Conservation (phyloP, 225 moss, liverwort and hornwort species). For the Marchantia polymorpha region DNA sequence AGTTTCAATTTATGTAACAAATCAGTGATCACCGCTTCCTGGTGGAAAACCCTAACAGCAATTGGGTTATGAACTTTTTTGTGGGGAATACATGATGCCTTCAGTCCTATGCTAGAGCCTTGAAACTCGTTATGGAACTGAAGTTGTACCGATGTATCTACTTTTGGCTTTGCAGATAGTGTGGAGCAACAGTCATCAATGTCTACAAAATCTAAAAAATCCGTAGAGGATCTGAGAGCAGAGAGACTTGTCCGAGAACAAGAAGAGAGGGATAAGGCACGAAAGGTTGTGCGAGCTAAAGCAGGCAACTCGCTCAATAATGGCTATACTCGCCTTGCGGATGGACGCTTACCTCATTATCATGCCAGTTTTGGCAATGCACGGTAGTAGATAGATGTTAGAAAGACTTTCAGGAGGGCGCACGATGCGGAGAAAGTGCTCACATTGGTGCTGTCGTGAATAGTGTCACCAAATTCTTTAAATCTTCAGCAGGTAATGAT, state of each 20-base stretch:
- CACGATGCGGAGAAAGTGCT: background rate
- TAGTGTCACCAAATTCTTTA: too few relatives aligned
- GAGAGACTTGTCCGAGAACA: slow-evolving; percentile 81
- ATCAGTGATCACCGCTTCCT: too few relatives aligned
- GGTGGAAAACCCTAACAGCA: too few relatives aligned
- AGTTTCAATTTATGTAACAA: too few relatives aligned
- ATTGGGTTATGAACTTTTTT: too few relatives aligned
- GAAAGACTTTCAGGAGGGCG: background rate
- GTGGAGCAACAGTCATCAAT: slow-evolving; percentile 7
- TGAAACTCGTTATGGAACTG: too few relatives aligned
- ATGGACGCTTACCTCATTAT: slow-evolving; percentile 63
- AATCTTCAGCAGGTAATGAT: too few relatives aligned
- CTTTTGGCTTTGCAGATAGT: slow-evolving; percentile 12
- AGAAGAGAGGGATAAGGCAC: slow-evolving; percentile 68
- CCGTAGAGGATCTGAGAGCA: slow-evolving; percentile 73
- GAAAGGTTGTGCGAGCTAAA: slow-evolving; percentile 51
- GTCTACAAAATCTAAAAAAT: slow-evolving; percentile 43
- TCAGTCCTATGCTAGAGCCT: too few relatives aligned
- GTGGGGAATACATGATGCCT: too few relatives aligned
- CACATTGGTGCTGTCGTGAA: background rate
- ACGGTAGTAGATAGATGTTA: slow-evolving; percentile 32
- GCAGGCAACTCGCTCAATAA: slow-evolving; percentile 26
- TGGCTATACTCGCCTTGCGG: slow-evolving; percentile 42
- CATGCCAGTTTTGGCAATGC: slow-evolving; percentile 88
- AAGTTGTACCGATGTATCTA: background rate